phyloP scores from a whole-genome alignment of 176 grass and related monocot genomes.

The Rhipidocladum racemiflorum region DNA sequence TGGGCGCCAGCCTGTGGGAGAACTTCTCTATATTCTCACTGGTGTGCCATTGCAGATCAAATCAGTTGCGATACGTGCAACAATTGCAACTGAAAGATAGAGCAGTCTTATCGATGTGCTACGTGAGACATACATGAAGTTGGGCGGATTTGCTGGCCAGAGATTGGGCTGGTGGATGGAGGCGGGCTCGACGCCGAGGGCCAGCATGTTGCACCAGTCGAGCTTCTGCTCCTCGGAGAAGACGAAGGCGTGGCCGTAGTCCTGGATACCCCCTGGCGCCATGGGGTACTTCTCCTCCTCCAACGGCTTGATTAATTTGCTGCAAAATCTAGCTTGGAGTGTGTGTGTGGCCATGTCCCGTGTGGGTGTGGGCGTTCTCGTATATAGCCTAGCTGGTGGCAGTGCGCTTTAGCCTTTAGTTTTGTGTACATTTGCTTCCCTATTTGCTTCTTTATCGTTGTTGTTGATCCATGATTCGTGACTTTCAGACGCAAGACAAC shows the following conservation, averaged over 20 bases:
- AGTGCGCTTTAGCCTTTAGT: slow-evolving; percentile 17
- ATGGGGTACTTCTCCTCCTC: slow-evolving; percentile 81
- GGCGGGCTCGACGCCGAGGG: slow-evolving; percentile 64
- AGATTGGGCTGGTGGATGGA: slow-evolving; percentile 59
- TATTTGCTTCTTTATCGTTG: neutral
- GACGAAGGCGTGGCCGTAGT: slow-evolving; percentile 85
- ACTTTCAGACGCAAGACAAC: slow-evolving; percentile 10
- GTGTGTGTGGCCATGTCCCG: too few species aligned
- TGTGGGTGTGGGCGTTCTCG: too few species aligned
- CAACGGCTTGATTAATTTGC: too few species aligned
- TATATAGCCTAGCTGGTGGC: neutral
- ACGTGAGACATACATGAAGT: slow-evolving; percentile 33
- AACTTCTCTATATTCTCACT: slow-evolving; percentile 53
- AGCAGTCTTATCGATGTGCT: neutral
- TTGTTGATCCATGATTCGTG: slow-evolving; percentile 23
- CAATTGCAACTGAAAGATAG: neutral
- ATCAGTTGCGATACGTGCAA: neutral
- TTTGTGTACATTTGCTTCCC: neutral
- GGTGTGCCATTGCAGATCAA: neutral
- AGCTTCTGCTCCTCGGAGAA: slow-evolving; percentile 96
- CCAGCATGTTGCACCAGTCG: slow-evolving; percentile 94
- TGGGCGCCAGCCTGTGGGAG: too few species aligned
- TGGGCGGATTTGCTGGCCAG: slow-evolving; percentile 62
- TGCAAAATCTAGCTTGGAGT: too few species aligned
- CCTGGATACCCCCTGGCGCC: slow-evolving; percentile 74